Conservation (phyloP, 192 early-diverging fungal species). For the Coemansia sp. region DNA sequence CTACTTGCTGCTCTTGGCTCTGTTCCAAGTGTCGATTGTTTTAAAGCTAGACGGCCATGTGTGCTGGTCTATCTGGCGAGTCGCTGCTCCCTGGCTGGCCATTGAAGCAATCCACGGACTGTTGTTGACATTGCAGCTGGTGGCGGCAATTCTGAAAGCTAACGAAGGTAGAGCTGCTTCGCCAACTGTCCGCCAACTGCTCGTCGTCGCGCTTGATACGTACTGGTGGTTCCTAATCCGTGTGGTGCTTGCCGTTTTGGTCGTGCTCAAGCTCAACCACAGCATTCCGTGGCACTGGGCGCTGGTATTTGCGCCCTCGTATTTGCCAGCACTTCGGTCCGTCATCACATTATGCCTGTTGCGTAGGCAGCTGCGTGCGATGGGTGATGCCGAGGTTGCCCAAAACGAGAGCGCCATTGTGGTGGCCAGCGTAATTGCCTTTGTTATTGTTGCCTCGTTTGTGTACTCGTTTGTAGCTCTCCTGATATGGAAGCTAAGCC, state of each 20-base stretch:
- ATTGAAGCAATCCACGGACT: slow-evolving; percentile 74
- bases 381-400: slow-evolving; percentile 34
- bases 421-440: slow-evolving; percentile 52
- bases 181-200: slow-evolving; percentile 21
- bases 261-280: slow-evolving; percentile 66
- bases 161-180: slow-evolving; percentile 5
- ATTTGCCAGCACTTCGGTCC: slow-evolving; percentile 64
- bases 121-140: slow-evolving; percentile 32
- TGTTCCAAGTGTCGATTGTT: slow-evolving; percentile 81
- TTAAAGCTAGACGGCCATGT: slow-evolving; percentile 69
- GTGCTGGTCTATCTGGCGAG: slow-evolving; percentile 62
- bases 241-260: slow-evolving; percentile 65
- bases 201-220: slow-evolving; percentile 50
- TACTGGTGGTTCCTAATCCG: slow-evolving; percentile 72
- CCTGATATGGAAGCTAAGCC: slow-evolving; percentile 57
- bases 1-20: slow-evolving; percentile 60
- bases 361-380: slow-evolving; percentile 49
- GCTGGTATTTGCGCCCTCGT: slow-evolving; percentile 70
- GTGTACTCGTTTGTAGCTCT: slow-evolving; percentile 62
- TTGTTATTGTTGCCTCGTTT: slow-evolving; percentile 45
- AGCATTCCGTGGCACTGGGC: slow-evolving; percentile 64
- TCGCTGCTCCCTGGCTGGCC: slow-evolving; percentile 86
- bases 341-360: slow-evolving; percentile 54
- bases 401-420: slow-evolving; percentile 45
- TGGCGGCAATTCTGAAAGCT: slow-evolving; percentile 6